phyloP scores from a whole-genome alignment of 2,329 filamentous ascomycete species.

The Epichloe uncinata region DNA sequence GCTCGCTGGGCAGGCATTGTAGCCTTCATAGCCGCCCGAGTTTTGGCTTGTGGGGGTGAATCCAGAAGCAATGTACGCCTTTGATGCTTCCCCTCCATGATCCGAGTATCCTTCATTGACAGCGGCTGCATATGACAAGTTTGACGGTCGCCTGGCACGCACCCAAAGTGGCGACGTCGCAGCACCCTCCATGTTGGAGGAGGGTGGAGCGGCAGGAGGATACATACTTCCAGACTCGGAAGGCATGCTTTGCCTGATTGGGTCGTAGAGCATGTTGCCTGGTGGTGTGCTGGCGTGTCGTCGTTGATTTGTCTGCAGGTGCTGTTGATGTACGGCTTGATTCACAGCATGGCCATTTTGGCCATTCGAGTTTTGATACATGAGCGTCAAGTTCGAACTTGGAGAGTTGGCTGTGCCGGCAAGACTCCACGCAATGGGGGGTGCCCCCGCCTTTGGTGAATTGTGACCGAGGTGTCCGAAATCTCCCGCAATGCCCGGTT shows the following conservation, averaged over 20 bases:
- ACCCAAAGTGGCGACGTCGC: slow-evolving; percentile 27
- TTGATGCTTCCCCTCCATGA: slow-evolving; percentile 18
- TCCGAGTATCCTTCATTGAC: slow-evolving; percentile 17
- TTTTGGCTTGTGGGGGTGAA: slow-evolving; percentile 30
- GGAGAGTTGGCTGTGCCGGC: slow-evolving; percentile 79
- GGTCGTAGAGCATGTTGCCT: slow-evolving; percentile 47
- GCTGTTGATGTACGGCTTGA: slow-evolving; percentile 3
- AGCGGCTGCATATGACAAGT: slow-evolving; percentile 12
- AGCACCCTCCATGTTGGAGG: slow-evolving; percentile 32
- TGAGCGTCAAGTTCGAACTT: slow-evolving; percentile 67
- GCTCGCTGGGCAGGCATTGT: slow-evolving; percentile 28
- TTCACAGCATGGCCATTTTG: slow-evolving; percentile 2
- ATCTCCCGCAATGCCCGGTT: slow-evolving; percentile 21
- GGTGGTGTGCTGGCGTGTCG: slow-evolving; percentile 34
- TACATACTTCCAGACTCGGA: slow-evolving; percentile 32
- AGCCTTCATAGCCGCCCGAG: slow-evolving; percentile 29
- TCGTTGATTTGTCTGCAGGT: slow-evolving; percentile 4
- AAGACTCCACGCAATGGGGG: slow-evolving; percentile 68
- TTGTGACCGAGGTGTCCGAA: slow-evolving; percentile 29
- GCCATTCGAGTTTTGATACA: slow-evolving; percentile 47
- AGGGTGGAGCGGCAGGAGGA: slow-evolving; percentile 35
- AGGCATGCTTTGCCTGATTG: slow-evolving; percentile 41
- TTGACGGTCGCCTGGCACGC: slow-evolving; percentile 14
- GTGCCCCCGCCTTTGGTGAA: slow-evolving; percentile 30
- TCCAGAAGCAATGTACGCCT: slow-evolving; percentile 19